These are phyloP conservation scores for Citrus trifoliata DNA, from an alignment of 345 rosid species.

Conservation along the genomic window DNA sequence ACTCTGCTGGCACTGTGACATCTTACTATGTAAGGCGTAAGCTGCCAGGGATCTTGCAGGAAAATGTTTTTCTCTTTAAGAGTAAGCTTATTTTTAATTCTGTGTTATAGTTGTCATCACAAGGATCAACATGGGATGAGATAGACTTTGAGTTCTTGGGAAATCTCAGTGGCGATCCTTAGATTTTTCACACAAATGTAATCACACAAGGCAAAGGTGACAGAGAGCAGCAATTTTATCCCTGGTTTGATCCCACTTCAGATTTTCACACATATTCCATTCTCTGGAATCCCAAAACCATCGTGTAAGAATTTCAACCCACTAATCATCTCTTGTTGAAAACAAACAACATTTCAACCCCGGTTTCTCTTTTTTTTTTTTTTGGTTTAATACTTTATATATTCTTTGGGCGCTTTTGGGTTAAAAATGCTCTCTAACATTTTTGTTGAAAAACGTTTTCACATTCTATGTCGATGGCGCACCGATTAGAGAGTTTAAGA, in stretches of 20 bases:
- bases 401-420: not conserved
- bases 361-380: too few species aligned
- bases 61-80: not conserved
- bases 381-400: too few species aligned
- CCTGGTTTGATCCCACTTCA: constrained; percentile 74
- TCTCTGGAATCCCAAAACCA: constrained; percentile 60
- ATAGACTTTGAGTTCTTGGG: constrained; percentile 80
- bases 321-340: not conserved
- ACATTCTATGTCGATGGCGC: constrained; percentile 56
- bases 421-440: not conserved
- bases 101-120: constrained; percentile 41
- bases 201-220: constrained; percentile 65
- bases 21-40: constrained; percentile 50
- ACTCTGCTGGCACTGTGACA: constrained; percentile 58
- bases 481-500: constrained; percentile 72
- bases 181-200: constrained; percentile 68
- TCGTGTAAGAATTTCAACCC: constrained; percentile 37
- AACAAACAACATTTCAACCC: not conserved
- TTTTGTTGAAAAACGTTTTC: not conserved
- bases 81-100: not conserved
- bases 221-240: constrained; percentile 74
- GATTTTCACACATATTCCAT: constrained; percentile 75
- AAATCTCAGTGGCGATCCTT: constrained; percentile 63
- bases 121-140: constrained; percentile 65
- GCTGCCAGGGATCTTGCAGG: not conserved